Percentiles rank a stretch among this genome's conserved stretches.
Conservation (phyloP, 2,329 filamentous ascomycete species). For the Colletotrichum australisinense region DNA sequence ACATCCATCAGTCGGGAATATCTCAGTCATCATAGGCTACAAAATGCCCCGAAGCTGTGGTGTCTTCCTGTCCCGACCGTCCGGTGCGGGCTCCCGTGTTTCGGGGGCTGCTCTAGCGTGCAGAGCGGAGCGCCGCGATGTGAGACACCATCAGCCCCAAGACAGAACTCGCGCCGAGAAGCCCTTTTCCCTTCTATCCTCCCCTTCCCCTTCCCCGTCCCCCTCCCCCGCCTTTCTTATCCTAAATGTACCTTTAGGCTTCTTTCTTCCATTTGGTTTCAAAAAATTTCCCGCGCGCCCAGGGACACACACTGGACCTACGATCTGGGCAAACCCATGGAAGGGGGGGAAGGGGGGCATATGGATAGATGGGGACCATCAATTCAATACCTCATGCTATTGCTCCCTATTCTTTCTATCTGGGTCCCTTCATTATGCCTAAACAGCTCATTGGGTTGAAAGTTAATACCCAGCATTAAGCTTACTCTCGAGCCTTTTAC, state of each 20-base stretch:
- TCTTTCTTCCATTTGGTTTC: neutral
- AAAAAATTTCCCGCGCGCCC: neutral
- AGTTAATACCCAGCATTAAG: neutral
- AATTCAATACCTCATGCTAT: neutral
- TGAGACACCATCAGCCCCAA: neutral
- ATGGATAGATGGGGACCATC: neutral
- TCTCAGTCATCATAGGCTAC: neutral
- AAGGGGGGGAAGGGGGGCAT: neutral
- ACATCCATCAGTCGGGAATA: neutral
- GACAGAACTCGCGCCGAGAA: neutral
- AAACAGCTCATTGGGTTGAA: neutral
- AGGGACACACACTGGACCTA: neutral
- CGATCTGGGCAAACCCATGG: neutral
- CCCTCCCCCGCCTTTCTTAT: too few relatives aligned
- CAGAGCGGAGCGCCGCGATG: neutral
- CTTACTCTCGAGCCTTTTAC: neutral
- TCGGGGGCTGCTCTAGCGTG: neutral
- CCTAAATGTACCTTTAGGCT: neutral
- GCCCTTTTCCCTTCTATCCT: too few relatives aligned
- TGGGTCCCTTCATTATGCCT: neutral
- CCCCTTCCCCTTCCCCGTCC: too few relatives aligned
- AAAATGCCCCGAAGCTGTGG: neutral
- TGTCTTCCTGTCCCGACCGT: neutral
- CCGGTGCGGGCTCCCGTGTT: slow-evolving; percentile 12
- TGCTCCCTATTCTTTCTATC: neutral